phyloP scores from a whole-genome alignment of 2,329 filamentous ascomycete species.

The Pyrenophora graminea region DNA sequence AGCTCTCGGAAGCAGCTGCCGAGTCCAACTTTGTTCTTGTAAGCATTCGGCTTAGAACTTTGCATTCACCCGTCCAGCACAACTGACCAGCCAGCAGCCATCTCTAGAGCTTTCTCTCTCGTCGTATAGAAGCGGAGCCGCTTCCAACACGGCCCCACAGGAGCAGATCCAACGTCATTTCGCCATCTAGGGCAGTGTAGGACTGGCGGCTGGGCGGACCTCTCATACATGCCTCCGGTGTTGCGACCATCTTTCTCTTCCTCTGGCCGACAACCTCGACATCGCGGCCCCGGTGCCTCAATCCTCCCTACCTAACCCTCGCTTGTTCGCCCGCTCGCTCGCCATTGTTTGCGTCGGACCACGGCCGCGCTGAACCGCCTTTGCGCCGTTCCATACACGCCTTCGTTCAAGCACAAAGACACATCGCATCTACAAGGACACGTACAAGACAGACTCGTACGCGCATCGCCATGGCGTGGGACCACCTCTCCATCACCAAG shows the following conservation, averaged over 20 bases:
- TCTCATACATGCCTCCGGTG: constrained; percentile 51
- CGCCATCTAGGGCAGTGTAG: constrained; percentile 29
- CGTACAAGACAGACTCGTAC: constrained; percentile 7
- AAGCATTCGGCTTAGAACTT: constrained; percentile 7
- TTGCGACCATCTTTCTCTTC: constrained; percentile 22
- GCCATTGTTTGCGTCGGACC: not conserved
- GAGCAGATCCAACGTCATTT: constrained; percentile 16
- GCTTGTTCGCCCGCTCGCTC: not conserved
- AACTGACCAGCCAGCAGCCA: not conserved
- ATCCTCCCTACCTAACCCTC: constrained; percentile 34
- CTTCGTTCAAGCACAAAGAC: constrained; percentile 13
- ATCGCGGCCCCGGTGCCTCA: constrained; percentile 24
- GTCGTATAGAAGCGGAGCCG: not conserved
- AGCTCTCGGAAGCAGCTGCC: constrained; percentile 12
- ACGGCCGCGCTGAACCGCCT: not conserved
- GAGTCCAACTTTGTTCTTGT: constrained; percentile 5
- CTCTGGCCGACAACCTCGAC: constrained; percentile 23
- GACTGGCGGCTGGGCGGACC: constrained; percentile 57
- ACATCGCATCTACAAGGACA: not conserved
- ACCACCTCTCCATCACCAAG: constrained; percentile 82
- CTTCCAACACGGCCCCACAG: constrained; percentile 14
- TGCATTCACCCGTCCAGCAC: not conserved
- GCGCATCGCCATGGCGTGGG: constrained; percentile 68
- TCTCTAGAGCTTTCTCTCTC: not conserved
- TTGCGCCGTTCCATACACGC: not conserved